phyloP scores from a whole-genome alignment of 106 monocot genomes.

The Platanthera zijinensis region DNA sequence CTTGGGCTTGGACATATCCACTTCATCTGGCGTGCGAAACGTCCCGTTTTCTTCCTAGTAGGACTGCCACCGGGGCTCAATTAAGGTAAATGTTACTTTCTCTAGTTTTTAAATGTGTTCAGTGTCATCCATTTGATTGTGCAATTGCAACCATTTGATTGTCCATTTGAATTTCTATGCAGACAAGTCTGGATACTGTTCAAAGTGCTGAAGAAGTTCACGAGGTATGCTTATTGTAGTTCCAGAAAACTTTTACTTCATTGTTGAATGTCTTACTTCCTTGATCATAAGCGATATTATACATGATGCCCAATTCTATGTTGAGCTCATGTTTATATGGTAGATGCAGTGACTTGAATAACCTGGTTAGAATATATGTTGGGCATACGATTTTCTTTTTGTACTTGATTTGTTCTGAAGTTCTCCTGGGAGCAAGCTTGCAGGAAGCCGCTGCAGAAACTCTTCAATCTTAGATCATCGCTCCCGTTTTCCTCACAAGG shows the following conservation, averaged over 20 bases:
- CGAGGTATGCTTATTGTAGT: constrained; percentile 44
- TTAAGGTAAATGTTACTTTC: background rate
- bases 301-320: background rate
- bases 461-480: too few species aligned
- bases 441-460: too few species aligned
- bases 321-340: background rate
- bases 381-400: too few species aligned
- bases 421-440: too few species aligned
- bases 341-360: too few species aligned
- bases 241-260: background rate
- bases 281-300: background rate
- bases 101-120: too few species aligned
- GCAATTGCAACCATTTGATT: too few species aligned
- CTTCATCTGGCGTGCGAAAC: constrained; percentile 79
- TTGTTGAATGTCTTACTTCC: background rate
- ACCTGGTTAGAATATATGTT: too few species aligned
- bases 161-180: background rate
- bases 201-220: constrained; percentile 70
- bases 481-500: too few species aligned
- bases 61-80: constrained; percentile 82
- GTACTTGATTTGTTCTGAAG: too few species aligned
- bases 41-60: constrained; percentile 85
- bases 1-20: constrained; percentile 88
- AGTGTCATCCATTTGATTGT: too few species aligned
- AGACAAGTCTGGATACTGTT: constrained; percentile 78